Evolutionary conservation across 2,329 filamentous ascomycete species (phyloP), one percentile per base, ranked within the genome.

Genomic region (Aspergillus udagawae): DNA sequence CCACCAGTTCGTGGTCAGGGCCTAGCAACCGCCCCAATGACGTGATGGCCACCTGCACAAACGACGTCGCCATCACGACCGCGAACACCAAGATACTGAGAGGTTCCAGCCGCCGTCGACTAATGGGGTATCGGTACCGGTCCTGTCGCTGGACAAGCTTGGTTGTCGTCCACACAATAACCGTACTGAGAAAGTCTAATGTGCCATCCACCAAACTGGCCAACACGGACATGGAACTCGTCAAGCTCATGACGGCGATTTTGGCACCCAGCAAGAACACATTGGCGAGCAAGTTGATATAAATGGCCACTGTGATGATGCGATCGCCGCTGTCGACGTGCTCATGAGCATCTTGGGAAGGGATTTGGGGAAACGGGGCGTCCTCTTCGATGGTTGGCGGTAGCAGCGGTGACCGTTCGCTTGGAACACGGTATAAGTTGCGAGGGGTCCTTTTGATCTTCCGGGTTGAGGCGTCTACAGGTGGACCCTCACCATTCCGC

Each of bases 301-400:
- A 93, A 67, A 97, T 94, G 45, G 93, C 92, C 21, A 94, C 69
- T n/a, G 86, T 88, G 51, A 97, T 91, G 51, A 96, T 84, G 17
- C 83, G 85, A 58, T 88, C 87, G 50, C 86, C 82, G 61, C 87
- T 90, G 67, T 92, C 88, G 2, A 92, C 76, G 7, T 74, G 71
- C 14, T 78, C 75, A 23, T 67, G 63, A 1, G 67, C 60, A 3
- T 79, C 73, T 3, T 76, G 72, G 21, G 79, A 77, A 10, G 80
- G 75, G 12, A 80, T 79, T 3, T 77, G 78, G 6, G 23, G 80
- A 75, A 25, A 74, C 69, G 58, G 86, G 1, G 86, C 83, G 49
- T 84, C 83, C 68, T 91, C 88, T 20, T 86, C 86, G 17, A 83
- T 51, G 1, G 60, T 32, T 5, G 57, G 49, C 10, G 68, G 59